These are phyloP conservation scores for Suhomyces sp. DNA, from an alignment of 805 yeast genomes.

Conservation along the genomic window DNA sequence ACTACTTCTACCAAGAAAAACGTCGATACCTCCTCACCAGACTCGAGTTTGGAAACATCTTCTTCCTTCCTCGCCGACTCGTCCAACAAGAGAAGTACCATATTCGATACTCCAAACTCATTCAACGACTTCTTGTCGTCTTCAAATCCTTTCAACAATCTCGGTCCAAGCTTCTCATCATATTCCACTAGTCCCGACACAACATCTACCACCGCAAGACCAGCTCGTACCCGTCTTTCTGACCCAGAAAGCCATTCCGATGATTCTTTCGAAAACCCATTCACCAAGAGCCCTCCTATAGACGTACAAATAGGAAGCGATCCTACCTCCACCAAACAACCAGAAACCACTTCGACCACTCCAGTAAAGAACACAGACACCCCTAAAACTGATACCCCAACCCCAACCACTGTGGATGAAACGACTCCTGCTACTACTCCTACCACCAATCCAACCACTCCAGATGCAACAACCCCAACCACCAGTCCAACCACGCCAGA, in stretches of 20 bases:
- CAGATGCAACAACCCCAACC: not conserved
- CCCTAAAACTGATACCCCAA: not conserved
- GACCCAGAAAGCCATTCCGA: too few species aligned
- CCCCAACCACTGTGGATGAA: not conserved
- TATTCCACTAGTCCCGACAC: not conserved
- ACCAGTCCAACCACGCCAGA: conserved; percentile 1
- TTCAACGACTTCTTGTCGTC: not conserved
- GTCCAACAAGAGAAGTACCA: not conserved
- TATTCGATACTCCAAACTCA: not conserved
- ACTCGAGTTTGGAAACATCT: not conserved
- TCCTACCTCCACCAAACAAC: not conserved
- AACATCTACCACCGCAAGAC: not conserved
- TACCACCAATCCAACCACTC: conserved; percentile 1
- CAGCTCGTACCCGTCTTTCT: too few species aligned
- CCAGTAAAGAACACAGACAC: not conserved
- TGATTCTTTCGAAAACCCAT: too few species aligned
- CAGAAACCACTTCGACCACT: not conserved
- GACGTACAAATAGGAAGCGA: too few species aligned
- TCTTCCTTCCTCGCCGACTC: not conserved
- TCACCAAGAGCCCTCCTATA: too few species aligned
- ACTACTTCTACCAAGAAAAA: not conserved
- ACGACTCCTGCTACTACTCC: conserved; percentile 1
- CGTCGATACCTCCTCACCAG: too few species aligned
- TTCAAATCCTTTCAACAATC: too few species aligned
- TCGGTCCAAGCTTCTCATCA: too few species aligned